A percentile compares a stretch with the other conserved stretches of the same genome.
Evolutionary conservation across 106 monocot genomes (phyloP).

Genomic region (Amphibolis antarctica): DNA sequence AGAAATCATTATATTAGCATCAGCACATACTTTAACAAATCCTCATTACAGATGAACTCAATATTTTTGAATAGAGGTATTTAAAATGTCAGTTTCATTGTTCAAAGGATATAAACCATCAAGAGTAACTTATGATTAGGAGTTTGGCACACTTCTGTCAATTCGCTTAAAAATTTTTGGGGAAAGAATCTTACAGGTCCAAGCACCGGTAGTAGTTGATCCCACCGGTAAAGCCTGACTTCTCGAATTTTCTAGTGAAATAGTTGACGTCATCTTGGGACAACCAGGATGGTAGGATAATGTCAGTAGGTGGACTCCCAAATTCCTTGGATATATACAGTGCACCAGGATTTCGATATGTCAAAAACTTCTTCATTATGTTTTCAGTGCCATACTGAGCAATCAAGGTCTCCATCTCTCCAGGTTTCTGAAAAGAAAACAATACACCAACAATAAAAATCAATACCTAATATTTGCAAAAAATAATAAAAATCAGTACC

Average conservation of each 20-base stretch:
- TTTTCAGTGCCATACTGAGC: slow-evolving; percentile 13
- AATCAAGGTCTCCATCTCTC: slow-evolving; percentile 21
- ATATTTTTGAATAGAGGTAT: too few species aligned
- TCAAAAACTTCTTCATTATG: slow-evolving; percentile 19
- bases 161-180: too few species aligned
- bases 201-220: slow-evolving; percentile 43
- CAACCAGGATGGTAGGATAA: slow-evolving; percentile 31
- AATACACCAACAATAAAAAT: too few species aligned
- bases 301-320: slow-evolving; percentile 2
- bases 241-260: slow-evolving; percentile 21
- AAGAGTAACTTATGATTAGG: background rate
- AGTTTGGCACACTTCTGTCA: background rate
- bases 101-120: background rate
- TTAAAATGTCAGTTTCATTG: too few species aligned
- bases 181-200: slow-evolving; percentile 17
- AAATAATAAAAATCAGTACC: too few species aligned
- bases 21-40: too few species aligned
- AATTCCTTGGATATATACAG: slow-evolving; percentile 10
- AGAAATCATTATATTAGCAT: too few species aligned
- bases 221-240: slow-evolving; percentile 35
- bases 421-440: slow-evolving; percentile 25
- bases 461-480: too few species aligned
- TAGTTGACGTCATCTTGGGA: slow-evolving; percentile 41
- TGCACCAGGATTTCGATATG: slow-evolving; percentile 7
- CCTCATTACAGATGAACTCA: too few species aligned